These are phyloP conservation scores for Tricladium varicosporioides DNA, from an alignment of 2,329 filamentous ascomycete genomes.

Conservation along the genomic window DNA sequence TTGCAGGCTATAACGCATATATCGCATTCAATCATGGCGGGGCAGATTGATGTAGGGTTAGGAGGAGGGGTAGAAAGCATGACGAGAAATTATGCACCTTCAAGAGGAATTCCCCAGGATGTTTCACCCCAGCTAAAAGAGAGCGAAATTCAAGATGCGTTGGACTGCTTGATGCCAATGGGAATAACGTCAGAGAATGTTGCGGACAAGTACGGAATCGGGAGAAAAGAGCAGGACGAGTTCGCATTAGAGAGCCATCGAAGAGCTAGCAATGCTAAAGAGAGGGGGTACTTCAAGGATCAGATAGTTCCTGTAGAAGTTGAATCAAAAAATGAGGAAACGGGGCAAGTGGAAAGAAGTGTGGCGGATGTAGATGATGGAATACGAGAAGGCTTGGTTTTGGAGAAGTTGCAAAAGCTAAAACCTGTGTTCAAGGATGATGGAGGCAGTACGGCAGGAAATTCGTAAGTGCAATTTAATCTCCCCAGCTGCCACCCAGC, in stretches of 20 bases:
- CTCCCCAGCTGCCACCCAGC: not conserved
- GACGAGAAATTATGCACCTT: conserved; percentile 63
- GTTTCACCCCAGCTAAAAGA: conserved; percentile 59
- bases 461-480: conserved; percentile 36
- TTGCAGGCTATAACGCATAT: conserved; percentile 62
- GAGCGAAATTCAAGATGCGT: conserved; percentile 52
- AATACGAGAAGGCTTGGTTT: conserved; percentile 54
- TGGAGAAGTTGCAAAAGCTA: conserved; percentile 58
- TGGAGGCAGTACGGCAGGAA: conserved; percentile 62
- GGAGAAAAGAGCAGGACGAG: conserved; percentile 57
- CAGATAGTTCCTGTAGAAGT: conserved; percentile 64
- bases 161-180: conserved; percentile 70
- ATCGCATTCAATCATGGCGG: conserved; percentile 58
- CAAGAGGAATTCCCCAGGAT: conserved; percentile 59
- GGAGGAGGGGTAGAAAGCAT: conserved; percentile 70
- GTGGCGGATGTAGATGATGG: conserved; percentile 60
- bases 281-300: conserved; percentile 55
- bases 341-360: conserved; percentile 40
- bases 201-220: conserved; percentile 58
- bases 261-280: conserved; percentile 58
- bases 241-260: conserved; percentile 60
- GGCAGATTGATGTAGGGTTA: conserved; percentile 59
- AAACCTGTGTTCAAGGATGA: conserved; percentile 62
- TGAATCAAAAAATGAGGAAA: conserved; percentile 37
- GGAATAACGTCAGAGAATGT: conserved; percentile 67